These are phyloP conservation scores for Pythium aristosporum DNA, from an alignment of 352 stramenopile species.

Conservation along the genomic window DNA sequence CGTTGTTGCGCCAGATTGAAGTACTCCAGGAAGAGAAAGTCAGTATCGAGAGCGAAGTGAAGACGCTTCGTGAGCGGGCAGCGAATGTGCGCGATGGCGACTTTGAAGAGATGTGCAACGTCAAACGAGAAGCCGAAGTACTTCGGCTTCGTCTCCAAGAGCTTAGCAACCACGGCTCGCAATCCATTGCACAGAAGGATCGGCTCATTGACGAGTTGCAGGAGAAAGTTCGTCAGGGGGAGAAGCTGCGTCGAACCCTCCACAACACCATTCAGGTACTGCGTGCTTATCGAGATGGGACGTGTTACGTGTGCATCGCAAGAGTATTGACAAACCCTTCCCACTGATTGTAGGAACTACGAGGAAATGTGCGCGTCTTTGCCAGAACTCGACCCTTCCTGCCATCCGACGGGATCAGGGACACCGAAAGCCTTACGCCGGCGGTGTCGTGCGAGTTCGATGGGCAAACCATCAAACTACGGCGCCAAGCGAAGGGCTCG, in stretches of 20 bases:
- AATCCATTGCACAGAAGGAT: slow-evolving; percentile 77
- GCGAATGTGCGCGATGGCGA: slow-evolving; percentile 56
- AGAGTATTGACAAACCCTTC: neutral
- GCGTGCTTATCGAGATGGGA: neutral
- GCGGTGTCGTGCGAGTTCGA: slow-evolving; percentile 66
- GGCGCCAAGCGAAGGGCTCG: slow-evolving; percentile 42
- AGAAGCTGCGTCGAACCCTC: slow-evolving; percentile 91
- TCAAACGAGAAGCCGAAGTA: slow-evolving; percentile 73
- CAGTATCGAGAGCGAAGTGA: slow-evolving; percentile 70
- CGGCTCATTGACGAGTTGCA: slow-evolving; percentile 63
- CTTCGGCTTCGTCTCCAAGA: slow-evolving; percentile 67
- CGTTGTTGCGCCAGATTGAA: slow-evolving; percentile 48
- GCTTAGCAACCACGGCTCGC: slow-evolving; percentile 50
- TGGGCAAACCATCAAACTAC: slow-evolving; percentile 64
- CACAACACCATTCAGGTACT: slow-evolving; percentile 96
- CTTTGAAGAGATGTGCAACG: slow-evolving; percentile 64
- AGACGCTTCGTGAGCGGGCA: slow-evolving; percentile 53
- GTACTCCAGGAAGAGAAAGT: slow-evolving; percentile 71
- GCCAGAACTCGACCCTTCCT: slow-evolving; percentile 92
- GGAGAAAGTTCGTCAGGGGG: slow-evolving; percentile 70
- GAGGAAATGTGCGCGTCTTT: slow-evolving; percentile 98
- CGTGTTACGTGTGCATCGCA: neutral
- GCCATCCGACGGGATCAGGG: slow-evolving; percentile 55
- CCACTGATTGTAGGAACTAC: slow-evolving; percentile 76
- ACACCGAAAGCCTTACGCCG: slow-evolving; percentile 36